Evolutionary conservation across 1,284 basidiomycete species (phyloP).

Genomic region (Rhizopogon hawkerae): DNA sequence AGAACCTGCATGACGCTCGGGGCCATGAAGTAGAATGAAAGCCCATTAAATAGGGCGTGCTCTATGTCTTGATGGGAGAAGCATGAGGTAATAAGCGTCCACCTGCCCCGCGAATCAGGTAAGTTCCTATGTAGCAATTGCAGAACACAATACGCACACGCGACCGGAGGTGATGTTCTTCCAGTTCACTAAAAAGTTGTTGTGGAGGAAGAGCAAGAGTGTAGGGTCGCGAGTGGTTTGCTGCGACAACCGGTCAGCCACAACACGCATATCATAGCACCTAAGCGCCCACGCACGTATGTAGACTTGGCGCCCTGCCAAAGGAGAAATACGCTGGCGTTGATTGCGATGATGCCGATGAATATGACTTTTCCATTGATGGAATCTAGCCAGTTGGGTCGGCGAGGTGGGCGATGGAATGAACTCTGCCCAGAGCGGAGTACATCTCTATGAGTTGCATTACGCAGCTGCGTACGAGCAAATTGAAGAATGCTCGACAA

Average conservation of each 20-base stretch:
- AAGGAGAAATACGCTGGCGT: constrained; percentile 34
- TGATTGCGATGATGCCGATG: constrained; percentile 39
- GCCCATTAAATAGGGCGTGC: constrained; percentile 74
- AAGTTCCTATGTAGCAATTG: neutral
- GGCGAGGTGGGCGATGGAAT: constrained; percentile 12
- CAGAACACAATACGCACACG: constrained; percentile 40
- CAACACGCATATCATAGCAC: neutral
- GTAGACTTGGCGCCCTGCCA: constrained; percentile 34
- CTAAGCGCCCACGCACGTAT: constrained; percentile 28
- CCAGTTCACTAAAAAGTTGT: constrained; percentile 63
- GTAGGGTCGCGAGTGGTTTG: constrained; percentile 38
- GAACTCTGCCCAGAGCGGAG: constrained; percentile 18
- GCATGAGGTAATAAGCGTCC: constrained; percentile 68
- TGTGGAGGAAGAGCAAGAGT: constrained; percentile 48
- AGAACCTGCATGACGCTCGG: constrained; percentile 60
- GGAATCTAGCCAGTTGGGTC: constrained; percentile 28
- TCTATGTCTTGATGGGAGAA: constrained; percentile 62
- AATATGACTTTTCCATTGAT: constrained; percentile 33
- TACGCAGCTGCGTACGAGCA: constrained; percentile 8
- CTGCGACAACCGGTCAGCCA: constrained; percentile 6
- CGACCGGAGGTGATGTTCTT: constrained; percentile 62
- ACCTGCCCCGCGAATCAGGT: constrained; percentile 37
- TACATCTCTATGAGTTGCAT: constrained; percentile 21
- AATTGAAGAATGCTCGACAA: constrained; percentile 13
- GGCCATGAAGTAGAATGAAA: constrained; percentile 77